These are phyloP conservation scores for Penicillium sp. DNA, from an alignment of 2,329 filamentous ascomycete species.

Conservation along the genomic window DNA sequence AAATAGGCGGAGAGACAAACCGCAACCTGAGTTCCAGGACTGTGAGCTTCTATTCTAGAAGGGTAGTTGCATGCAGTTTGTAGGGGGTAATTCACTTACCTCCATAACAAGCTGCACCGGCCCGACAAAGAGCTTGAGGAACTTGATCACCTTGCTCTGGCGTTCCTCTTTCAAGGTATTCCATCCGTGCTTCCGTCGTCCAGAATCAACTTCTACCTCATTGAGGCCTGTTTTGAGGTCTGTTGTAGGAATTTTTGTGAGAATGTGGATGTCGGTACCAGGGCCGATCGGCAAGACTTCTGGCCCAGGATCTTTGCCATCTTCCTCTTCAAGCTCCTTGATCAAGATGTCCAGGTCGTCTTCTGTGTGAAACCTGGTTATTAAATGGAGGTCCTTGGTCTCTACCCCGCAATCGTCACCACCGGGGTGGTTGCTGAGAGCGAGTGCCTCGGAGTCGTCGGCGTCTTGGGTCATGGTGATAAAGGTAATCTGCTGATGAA, in stretches of 20 bases:
- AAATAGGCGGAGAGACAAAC: conserved; percentile 81
- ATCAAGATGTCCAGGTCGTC: conserved; percentile 86
- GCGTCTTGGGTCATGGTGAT: neutral
- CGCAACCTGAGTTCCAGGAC: conserved; percentile 56
- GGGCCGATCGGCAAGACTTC: conserved; percentile 57
- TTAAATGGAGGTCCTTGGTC: neutral
- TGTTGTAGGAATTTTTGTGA: conserved; percentile 76
- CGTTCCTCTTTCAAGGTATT: conserved; percentile 93
- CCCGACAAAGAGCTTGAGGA: conserved; percentile 77
- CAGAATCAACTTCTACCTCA: conserved; percentile 62
- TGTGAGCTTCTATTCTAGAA: neutral
- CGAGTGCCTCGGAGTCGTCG: neutral
- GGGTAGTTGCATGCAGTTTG: neutral
- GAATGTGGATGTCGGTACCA: conserved; percentile 59
- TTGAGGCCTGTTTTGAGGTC: conserved; percentile 72
- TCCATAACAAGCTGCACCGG: conserved; percentile 96
- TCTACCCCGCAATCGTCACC: conserved; percentile 1
- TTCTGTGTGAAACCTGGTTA: conserved; percentile 43
- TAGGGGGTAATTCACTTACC: conserved; percentile 50
- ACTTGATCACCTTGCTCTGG: conserved; percentile 81
- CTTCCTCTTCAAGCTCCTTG: conserved; percentile 80
- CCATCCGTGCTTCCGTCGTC: conserved; percentile 68
- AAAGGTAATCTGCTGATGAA: neutral
- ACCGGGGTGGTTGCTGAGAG: neutral
- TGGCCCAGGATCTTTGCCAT: conserved; percentile 67